These are phyloP conservation scores for Planoprotostelium fungivorum DNA, from an alignment of 78 protist genomes.

Conservation along the genomic window DNA sequence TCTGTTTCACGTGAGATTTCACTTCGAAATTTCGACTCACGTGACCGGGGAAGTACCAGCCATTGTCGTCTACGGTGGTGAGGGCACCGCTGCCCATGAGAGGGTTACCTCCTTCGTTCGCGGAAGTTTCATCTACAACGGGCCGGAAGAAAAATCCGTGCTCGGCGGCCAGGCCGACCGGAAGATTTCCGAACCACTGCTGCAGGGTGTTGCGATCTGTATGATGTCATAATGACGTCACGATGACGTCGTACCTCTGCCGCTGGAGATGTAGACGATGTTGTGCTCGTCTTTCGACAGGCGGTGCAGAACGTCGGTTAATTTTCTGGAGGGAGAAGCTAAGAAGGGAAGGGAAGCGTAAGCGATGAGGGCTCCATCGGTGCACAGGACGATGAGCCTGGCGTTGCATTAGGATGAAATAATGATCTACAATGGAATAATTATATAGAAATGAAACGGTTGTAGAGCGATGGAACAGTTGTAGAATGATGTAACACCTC, in stretches of 20 bases:
- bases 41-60: neutral
- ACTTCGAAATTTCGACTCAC: neutral
- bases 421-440: too few relatives aligned
- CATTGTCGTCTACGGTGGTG: neutral
- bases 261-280: constrained; percentile 16
- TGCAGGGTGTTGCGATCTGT: constrained; percentile 4
- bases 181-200: constrained; percentile 37
- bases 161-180: constrained; percentile 71
- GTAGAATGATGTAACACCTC: neutral
- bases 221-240: neutral
- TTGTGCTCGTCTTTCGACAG: neutral
- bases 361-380: neutral
- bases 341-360: neutral
- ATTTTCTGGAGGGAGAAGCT: constrained; percentile 1
- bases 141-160: constrained; percentile 70
- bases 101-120: constrained; percentile 39
- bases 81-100: constrained; percentile 1
- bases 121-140: constrained; percentile 10
- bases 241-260: constrained; percentile 26
- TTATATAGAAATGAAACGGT: too few relatives aligned
- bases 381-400: neutral
- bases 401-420: too few relatives aligned
- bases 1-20: neutral
- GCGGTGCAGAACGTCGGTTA: neutral
- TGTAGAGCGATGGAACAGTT: neutral